Evolutionary conservation across 2,329 filamentous ascomycete species (phyloP).

Genomic region (Gyromitra esculenta): DNA sequence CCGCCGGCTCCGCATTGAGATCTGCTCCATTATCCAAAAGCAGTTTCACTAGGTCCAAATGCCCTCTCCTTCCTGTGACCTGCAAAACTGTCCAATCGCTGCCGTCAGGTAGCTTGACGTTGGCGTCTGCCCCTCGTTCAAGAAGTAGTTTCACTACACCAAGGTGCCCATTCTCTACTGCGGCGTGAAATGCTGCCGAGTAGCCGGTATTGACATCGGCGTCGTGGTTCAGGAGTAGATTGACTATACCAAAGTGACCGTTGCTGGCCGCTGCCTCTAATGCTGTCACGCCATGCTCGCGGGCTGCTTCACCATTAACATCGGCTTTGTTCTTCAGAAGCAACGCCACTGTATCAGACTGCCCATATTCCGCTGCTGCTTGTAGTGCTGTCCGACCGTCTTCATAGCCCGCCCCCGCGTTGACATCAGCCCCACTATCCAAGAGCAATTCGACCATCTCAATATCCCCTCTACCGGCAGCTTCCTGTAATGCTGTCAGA

Average conservation of each 20-base stretch:
- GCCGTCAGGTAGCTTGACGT: not conserved
- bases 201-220: not conserved
- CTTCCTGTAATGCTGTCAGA: not conserved
- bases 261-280: constrained; percentile 30
- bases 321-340: not conserved
- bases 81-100: not conserved
- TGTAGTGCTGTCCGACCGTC: constrained; percentile 57
- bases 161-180: not conserved
- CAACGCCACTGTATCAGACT: not conserved
- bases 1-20: not conserved
- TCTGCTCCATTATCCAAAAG: not conserved
- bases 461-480: constrained; percentile 23
- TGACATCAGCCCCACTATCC: constrained; percentile 40
- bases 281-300: not conserved
- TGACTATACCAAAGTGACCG: constrained; percentile 53
- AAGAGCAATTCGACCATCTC: constrained; percentile 47
- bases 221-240: constrained; percentile 2
- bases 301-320: not conserved
- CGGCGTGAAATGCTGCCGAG: not conserved
- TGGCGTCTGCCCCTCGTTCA: not conserved
- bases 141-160: not conserved
- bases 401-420: constrained; percentile 6
- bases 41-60: not conserved
- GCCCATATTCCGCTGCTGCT: constrained; percentile 47
- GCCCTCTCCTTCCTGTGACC: not conserved